phyloP scores from a whole-genome alignment of 805 yeast species.

The Helenozyma baotianmanensis region DNA sequence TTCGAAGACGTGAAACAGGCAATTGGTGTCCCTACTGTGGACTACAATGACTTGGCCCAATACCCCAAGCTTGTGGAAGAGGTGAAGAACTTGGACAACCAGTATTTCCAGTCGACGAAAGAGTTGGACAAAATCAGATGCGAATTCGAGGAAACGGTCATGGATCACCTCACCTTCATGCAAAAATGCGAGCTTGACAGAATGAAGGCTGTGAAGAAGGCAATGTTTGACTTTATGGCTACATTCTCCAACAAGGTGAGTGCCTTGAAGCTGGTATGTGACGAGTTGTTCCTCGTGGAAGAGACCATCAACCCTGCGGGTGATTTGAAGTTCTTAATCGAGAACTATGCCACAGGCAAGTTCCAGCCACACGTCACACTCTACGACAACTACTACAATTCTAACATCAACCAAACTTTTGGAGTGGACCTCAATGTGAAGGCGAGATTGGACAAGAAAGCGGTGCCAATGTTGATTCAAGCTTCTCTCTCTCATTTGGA shows the following conservation, averaged over 20 bases:
- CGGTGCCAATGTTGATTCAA: constrained; percentile 66
- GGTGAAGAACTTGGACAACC: constrained; percentile 52
- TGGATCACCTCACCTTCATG: constrained; percentile 72
- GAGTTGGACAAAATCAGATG: constrained; percentile 65
- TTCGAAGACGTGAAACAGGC: constrained; percentile 44
- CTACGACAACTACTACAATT: constrained; percentile 76
- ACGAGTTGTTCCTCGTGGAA: constrained; percentile 58
- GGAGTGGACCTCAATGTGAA: constrained; percentile 74
- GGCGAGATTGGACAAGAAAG: constrained; percentile 64
- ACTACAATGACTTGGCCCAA: constrained; percentile 47
- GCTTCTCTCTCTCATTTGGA: constrained; percentile 66
- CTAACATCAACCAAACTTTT: constrained; percentile 64
- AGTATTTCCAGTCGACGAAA: constrained; percentile 45
- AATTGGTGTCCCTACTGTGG: constrained; percentile 39
- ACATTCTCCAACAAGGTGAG: constrained; percentile 59
- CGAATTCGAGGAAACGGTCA: constrained; percentile 64
- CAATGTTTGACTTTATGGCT: constrained; percentile 66
- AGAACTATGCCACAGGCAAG: constrained; percentile 66
- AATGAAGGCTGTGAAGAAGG: constrained; percentile 69
- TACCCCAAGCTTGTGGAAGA: constrained; percentile 52
- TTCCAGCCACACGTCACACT: constrained; percentile 68
- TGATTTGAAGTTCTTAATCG: constrained; percentile 64
- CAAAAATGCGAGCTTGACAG: constrained; percentile 81
- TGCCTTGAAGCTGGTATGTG: constrained; percentile 53
- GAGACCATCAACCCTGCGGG: constrained; percentile 66